Evolutionary conservation across 257 asterid species (phyloP).

Genomic region (Solanum paucissectum): DNA sequence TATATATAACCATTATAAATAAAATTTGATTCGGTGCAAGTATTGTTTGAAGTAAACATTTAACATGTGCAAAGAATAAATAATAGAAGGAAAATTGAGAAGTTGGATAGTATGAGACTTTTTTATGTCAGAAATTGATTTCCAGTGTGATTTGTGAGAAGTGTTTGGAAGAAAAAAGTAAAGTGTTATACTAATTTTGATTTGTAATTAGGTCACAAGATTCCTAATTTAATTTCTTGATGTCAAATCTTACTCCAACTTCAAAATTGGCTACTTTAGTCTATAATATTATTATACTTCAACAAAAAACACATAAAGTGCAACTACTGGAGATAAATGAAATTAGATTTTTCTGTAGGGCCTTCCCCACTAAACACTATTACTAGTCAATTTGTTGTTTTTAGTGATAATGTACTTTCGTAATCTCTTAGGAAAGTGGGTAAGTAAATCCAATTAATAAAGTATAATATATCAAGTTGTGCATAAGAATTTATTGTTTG

Average conservation of each 20-base stretch:
- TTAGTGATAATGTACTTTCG: neutral
- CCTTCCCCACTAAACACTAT: neutral
- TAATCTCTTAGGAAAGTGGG: neutral
- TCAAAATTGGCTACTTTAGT: neutral
- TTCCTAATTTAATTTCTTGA: neutral
- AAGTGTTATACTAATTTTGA: neutral
- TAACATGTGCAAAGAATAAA: neutral
- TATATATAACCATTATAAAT: neutral
- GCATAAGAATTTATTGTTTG: neutral
- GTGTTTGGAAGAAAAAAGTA: neutral
- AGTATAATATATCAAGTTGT: neutral
- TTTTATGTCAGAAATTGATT: neutral
- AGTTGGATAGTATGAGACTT: neutral
- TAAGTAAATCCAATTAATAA: neutral
- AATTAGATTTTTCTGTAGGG: neutral
- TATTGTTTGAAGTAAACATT: neutral
- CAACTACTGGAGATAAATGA: neutral
- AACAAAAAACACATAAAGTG: neutral
- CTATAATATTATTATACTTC: neutral
- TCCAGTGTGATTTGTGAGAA: neutral
- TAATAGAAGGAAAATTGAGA: neutral
- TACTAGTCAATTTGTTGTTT: neutral
- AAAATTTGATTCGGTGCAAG: neutral
- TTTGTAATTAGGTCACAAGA: neutral
- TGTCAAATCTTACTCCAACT: neutral